A percentile compares a stretch with the other conserved stretches of the same genome.
These are phyloP conservation scores for Pseudonitzschia delicatissima DNA, from an alignment of 108 stramenopile species.

Conservation along the genomic window DNA sequence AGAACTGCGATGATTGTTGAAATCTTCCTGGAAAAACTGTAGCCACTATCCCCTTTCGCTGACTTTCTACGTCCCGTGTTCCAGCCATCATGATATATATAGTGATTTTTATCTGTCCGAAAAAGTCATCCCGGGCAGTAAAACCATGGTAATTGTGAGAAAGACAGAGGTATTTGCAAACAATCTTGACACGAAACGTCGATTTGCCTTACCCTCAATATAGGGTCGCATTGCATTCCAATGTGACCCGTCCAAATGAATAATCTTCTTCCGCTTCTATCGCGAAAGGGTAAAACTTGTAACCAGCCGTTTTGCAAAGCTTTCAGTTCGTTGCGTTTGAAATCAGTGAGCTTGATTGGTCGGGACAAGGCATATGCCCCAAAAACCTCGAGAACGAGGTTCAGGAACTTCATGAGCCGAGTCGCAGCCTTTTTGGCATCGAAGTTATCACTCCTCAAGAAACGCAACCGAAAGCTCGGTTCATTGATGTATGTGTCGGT, in stretches of 20 bases:
- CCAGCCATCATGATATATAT: background rate
- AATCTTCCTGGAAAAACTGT: background rate
- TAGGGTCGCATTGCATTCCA: background rate
- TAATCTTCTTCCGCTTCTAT: background rate
- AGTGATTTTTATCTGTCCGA: background rate
- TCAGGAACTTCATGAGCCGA: constrained; percentile 16
- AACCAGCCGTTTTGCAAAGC: background rate
- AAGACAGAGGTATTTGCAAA: background rate
- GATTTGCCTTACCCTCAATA: background rate
- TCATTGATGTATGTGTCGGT: constrained; percentile 1
- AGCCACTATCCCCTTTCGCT: constrained; percentile 2
- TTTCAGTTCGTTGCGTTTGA: background rate
- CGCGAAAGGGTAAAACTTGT: background rate
- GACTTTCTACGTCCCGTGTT: background rate
- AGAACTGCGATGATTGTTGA: background rate
- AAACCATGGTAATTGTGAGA: background rate
- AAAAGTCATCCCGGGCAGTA: background rate
- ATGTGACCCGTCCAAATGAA: background rate
- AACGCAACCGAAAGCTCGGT: constrained; percentile 7
- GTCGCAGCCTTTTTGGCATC: constrained; percentile 16
- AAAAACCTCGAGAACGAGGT: constrained; percentile 11
- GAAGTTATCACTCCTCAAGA: constrained; percentile 15
- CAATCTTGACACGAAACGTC: background rate
- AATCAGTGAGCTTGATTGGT: constrained; percentile 17
- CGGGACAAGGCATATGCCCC: constrained; percentile 1